phyloP scores from a whole-genome alignment of 305 asterid species.

The Rubia occidens region DNA sequence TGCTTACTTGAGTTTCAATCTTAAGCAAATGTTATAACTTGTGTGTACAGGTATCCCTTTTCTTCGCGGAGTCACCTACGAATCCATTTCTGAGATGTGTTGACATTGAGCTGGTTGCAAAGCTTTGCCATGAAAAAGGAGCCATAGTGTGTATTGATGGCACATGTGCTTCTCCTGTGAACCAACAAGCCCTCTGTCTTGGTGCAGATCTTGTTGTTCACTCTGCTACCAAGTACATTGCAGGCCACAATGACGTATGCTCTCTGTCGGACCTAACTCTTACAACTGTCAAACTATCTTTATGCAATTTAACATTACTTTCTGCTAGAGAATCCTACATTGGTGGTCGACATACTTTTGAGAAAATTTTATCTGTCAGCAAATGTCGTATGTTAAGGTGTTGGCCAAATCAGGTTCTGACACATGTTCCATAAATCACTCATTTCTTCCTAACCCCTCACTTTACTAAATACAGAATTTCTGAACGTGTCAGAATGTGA shows the following conservation, averaged over 20 bases:
- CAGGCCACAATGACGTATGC: constrained; percentile 94
- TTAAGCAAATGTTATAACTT: not conserved
- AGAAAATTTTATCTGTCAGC: too few relatives aligned
- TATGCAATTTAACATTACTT: not conserved
- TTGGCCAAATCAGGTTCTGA: too few relatives aligned
- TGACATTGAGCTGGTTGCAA: constrained; percentile 82
- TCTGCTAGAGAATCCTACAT: too few relatives aligned
- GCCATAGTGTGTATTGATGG: constrained; percentile 85
- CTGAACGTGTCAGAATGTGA: too few relatives aligned
- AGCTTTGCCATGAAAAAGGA: constrained; percentile 87
- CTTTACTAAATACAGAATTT: too few relatives aligned
- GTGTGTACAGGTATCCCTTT: constrained; percentile 67
- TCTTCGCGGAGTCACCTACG: constrained; percentile 94
- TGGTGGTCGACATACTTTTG: too few relatives aligned
- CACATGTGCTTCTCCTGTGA: constrained; percentile 91
- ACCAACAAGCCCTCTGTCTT: constrained; percentile 89
- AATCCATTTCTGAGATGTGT: constrained; percentile 96
- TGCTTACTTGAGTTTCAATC: not conserved
- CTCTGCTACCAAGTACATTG: constrained; percentile 90
- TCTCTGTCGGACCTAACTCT: not conserved
- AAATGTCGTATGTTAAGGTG: too few relatives aligned
- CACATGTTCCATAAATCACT: too few relatives aligned
- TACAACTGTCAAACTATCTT: not conserved
- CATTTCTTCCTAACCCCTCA: too few relatives aligned
- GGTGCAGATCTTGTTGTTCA: constrained; percentile 93